Evolutionary conservation across 306 rosid genomes (phyloP).

Genomic region (Inga laurina): DNA sequence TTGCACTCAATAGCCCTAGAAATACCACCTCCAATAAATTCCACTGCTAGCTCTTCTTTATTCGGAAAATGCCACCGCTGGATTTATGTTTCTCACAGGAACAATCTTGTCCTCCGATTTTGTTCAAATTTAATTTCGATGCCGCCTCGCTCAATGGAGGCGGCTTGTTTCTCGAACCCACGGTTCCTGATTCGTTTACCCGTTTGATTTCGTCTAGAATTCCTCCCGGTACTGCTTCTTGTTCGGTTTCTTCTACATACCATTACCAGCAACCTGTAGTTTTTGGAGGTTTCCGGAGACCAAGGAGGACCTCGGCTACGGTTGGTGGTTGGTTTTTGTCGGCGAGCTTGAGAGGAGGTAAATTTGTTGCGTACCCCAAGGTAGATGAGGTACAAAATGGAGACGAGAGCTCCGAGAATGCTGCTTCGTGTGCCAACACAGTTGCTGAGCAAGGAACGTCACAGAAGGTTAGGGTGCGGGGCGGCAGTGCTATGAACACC

Average conservation of each 20-base stretch:
- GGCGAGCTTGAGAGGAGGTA: conserved; percentile 59
- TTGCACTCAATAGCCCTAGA: conserved; percentile 11
- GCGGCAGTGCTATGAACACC: conserved; percentile 70
- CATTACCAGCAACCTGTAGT: conserved; percentile 22
- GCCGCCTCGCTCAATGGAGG: conserved; percentile 36
- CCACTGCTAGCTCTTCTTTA: background rate
- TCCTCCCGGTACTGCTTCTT: conserved; percentile 27
- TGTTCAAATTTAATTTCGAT: conserved; percentile 33
- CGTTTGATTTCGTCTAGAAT: conserved; percentile 42
- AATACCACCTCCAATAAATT: background rate
- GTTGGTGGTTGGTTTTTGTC: conserved; percentile 56
- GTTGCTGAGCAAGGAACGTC: conserved; percentile 34
- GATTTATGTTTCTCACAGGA: conserved; percentile 32
- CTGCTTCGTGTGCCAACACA: background rate
- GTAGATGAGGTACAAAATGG: conserved; percentile 46
- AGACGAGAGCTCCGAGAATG: conserved; percentile 49
- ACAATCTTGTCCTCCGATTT: conserved; percentile 30
- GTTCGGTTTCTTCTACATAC: conserved; percentile 12
- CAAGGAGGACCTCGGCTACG: conserved; percentile 28
- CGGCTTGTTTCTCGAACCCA: conserved; percentile 77
- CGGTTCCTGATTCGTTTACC: conserved; percentile 51
- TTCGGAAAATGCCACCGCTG: conserved; percentile 44
- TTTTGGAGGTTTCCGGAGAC: conserved; percentile 28
- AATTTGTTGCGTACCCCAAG: conserved; percentile 54
- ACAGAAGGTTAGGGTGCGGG: conserved; percentile 46